These are phyloP conservation scores for Trichoderma sp. DNA, from an alignment of 2,329 filamentous ascomycete species.

Conservation along the genomic window DNA sequence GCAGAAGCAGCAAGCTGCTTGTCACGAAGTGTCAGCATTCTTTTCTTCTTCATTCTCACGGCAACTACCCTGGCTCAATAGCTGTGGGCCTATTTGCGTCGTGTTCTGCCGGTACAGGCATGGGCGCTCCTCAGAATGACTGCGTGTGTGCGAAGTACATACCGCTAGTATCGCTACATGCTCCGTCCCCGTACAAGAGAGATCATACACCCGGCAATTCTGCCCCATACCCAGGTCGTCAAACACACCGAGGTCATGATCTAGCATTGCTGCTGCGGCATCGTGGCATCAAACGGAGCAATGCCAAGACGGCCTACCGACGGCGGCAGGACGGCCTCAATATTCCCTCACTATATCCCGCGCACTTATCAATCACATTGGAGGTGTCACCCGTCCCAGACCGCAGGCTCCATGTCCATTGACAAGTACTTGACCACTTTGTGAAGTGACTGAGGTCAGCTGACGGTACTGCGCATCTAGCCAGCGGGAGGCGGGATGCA, in stretches of 20 bases:
- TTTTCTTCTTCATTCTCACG: not conserved
- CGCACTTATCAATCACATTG: conserved; percentile 6
- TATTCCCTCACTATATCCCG: conserved; percentile 21
- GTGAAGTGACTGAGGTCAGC: conserved; percentile 24
- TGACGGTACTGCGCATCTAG: conserved; percentile 21
- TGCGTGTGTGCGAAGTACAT: not conserved
- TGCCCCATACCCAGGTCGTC: conserved; percentile 7
- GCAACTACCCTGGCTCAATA: conserved; percentile 1
- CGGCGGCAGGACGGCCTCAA: conserved; percentile 10
- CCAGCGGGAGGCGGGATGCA: conserved; percentile 15
- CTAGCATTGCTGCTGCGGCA: conserved; percentile 1
- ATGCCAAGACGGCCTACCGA: not conserved
- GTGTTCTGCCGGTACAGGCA: not conserved
- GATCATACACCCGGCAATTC: not conserved
- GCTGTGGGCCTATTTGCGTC: not conserved
- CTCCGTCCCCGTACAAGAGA: no score
- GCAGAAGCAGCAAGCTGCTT: conserved; percentile 4
- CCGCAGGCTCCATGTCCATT: conserved; percentile 6
- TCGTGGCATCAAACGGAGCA: not conserved
- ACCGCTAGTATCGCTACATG: no score
- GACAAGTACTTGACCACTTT: not conserved
- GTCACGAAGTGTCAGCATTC: conserved; percentile 18
- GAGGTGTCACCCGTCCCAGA: conserved; percentile 13
- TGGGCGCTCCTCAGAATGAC: not conserved
- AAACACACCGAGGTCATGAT: conserved; percentile 1